Evolutionary conservation across 1,284 basidiomycete genomes (phyloP).

Genomic region (Bjerkandera adusta): DNA sequence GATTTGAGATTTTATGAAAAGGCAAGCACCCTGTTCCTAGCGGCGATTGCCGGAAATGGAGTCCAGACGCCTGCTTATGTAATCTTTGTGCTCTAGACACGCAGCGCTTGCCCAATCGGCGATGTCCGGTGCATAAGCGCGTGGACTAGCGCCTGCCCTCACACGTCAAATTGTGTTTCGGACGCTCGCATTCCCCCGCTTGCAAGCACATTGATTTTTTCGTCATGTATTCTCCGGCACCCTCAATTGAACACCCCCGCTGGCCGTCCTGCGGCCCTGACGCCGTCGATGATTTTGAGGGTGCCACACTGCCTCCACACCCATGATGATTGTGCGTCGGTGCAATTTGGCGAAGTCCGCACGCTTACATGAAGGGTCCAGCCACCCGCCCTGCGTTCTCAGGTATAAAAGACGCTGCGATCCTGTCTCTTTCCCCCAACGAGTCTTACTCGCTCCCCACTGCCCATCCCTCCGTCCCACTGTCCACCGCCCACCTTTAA

Average conservation of each 20-base stretch:
- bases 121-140: constrained; percentile 1
- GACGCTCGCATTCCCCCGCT: not conserved
- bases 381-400: constrained; percentile 5
- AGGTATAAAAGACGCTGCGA: constrained; percentile 21
- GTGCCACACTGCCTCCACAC: constrained; percentile 1
- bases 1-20: too few relatives aligned
- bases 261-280: not conserved
- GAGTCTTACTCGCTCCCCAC: constrained; percentile 23
- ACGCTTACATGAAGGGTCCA: constrained; percentile 16
- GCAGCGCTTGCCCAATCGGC: constrained; percentile 4
- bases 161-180: constrained; percentile 10
- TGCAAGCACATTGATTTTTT: constrained; percentile 2
- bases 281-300: not conserved
- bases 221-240: constrained; percentile 3
- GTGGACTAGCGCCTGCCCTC: not conserved
- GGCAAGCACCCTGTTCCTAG: constrained; percentile 15
- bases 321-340: constrained; percentile 8
- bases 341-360: constrained; percentile 14
- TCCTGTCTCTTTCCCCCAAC: constrained; percentile 15
- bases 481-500: constrained; percentile 4
- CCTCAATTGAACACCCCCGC: not conserved
- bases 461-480: constrained; percentile 8
- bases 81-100: constrained; percentile 12
- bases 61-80: constrained; percentile 9
- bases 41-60: not conserved